Percentiles rank a stretch among this genome's conserved stretches.
Evolutionary conservation across 768 basidiomycete genomes (phyloP).

Genomic region (Leucosporidium scottii): DNA sequence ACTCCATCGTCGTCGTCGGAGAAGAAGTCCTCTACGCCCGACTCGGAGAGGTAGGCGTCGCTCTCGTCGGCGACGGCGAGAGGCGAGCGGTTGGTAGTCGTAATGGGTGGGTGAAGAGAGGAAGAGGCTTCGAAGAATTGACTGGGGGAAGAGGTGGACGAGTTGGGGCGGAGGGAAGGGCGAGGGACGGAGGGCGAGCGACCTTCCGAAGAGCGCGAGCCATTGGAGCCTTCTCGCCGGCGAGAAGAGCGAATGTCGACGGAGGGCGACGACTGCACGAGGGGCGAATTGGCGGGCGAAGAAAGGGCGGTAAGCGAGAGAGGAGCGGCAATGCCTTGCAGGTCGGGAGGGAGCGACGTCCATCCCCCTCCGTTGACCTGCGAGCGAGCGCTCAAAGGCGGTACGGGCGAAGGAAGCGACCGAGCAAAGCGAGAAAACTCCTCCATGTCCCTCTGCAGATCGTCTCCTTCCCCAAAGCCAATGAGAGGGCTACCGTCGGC

Average conservation of each 20-base stretch:
- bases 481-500: neutral
- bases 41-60: slow-evolving; percentile 36
- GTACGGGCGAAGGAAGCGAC: slow-evolving; percentile 21
- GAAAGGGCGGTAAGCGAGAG: neutral
- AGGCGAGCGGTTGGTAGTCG: neutral
- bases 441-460: slow-evolving; percentile 14
- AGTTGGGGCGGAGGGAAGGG: neutral
- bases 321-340: too few species aligned
- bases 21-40: slow-evolving; percentile 41
- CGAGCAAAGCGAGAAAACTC: slow-evolving; percentile 14
- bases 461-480: slow-evolving; percentile 19
- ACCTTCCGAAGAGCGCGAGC: neutral
- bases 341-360: neutral
- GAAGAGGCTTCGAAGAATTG: neutral
- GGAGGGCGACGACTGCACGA: neutral
- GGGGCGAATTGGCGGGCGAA: neutral
- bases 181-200: neutral
- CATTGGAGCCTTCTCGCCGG: slow-evolving; percentile 2
- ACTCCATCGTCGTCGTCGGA: slow-evolving; percentile 48
- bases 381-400: neutral
- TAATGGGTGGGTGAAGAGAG: neutral
- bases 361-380: neutral
- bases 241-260: neutral
- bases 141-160: neutral
- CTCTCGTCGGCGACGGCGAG: slow-evolving; percentile 1